Base-by-base conservation (phyloP, 2,329 filamentous ascomycete genomes). In the Fusarium concolor region DNA sequence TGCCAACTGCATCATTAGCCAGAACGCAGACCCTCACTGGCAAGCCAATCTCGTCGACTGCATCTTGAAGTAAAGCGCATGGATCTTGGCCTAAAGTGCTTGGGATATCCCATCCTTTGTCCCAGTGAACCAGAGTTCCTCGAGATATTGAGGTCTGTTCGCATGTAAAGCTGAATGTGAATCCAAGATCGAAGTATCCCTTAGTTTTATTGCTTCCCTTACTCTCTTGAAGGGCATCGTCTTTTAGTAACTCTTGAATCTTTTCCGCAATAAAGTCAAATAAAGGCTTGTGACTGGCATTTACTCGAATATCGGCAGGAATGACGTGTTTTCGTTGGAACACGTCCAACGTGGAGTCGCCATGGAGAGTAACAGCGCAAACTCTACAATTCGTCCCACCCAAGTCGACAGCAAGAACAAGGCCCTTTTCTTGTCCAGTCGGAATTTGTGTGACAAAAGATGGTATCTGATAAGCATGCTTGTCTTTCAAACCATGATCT, bases 401-500 rank as follows among this genome's bases (percentile, higher is more conserved):
- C 2, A 62, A 5, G 2, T 62, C 47, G 1, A 62, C 47, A 7
- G 59, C 56, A 9, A 62, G 41, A 3, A 62, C 31, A 6, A 62
- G 24, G 7, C 59, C 59, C 17, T 62, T 62, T 17, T 62, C 56
- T 10, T 35, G 24, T 10, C 59, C 59, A 10, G 14, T 62, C 10
- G 59, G 59, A 31, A 62, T 62, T 15, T 62, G 35, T 0, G 56
- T 62, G 35, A 62, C 56, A 10, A 62, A 62, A 1, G 56, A 62
- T 3, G 59, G 59, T 62, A 62, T 62, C 56, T 62, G 46, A 62
- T 62, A 62, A 62, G 59, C 44, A 46, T 55, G 41, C 46, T 62
- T 62, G 56, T 20, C 41, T 42, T 46, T 45, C 6, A 62, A 28
- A 5, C 59, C 59, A 62, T 45, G 24, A n/a, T 62, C 59, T 62